Evolutionary conservation across 169 alveolate species (phyloP).

Genomic region (Sarcocystis neurona): DNA sequence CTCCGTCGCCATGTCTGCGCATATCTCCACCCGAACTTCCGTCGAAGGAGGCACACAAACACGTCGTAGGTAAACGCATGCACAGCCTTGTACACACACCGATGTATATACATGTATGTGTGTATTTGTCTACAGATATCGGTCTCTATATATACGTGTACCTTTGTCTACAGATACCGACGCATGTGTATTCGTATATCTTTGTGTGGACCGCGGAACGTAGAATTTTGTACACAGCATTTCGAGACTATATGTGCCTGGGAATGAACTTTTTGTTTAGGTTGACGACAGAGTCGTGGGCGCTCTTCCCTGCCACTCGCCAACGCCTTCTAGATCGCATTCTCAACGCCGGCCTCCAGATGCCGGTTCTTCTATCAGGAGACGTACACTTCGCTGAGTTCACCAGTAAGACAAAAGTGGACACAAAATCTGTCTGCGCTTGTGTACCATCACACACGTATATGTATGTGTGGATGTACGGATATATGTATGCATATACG

Average conservation of each 20-base stretch:
- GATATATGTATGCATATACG: not conserved
- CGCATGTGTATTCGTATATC: not conserved
- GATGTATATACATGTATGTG: not conserved
- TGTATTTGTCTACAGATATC: not conserved
- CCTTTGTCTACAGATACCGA: not conserved
- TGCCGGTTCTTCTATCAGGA: constrained; percentile 58
- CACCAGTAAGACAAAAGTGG: constrained; percentile 42
- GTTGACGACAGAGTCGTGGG: constrained; percentile 60
- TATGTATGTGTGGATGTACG: not conserved
- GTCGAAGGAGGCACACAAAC: no score
- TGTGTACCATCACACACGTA: not conserved
- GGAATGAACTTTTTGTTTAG: constrained; percentile 6
- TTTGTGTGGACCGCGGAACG: no score
- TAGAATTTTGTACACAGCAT: no score
- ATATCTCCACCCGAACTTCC: no score
- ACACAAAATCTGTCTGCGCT: not conserved
- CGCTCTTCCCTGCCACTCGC: constrained; percentile 56
- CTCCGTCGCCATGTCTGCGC: no score
- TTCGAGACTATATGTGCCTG: no score
- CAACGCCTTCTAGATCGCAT: constrained; percentile 46
- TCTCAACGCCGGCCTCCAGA: constrained; percentile 50
- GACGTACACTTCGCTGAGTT: constrained; percentile 62
- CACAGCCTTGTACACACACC: no score
- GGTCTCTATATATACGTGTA: no score
- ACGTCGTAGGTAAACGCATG: no score